These are phyloP conservation scores for Arachnopeziza araneosa DNA, from an alignment of 2,329 filamentous ascomycete genomes.

Conservation along the genomic window DNA sequence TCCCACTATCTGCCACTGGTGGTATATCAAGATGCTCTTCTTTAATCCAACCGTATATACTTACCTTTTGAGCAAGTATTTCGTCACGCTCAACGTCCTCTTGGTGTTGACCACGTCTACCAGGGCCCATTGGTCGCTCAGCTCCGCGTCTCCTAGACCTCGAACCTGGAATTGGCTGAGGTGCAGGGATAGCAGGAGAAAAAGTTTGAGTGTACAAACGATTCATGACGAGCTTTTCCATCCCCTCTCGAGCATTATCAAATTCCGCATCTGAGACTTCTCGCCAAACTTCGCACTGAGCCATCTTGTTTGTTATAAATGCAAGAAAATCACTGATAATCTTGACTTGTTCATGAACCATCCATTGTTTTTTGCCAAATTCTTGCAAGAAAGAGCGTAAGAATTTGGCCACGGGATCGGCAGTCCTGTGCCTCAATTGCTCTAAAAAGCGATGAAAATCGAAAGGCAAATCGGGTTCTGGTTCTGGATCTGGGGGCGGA, in stretches of 20 bases:
- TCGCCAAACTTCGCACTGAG: conserved; percentile 91
- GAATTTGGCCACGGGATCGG: conserved; percentile 95
- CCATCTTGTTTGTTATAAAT: conserved; percentile 99
- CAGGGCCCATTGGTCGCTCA: conserved; percentile 67
- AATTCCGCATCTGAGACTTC: conserved; percentile 95
- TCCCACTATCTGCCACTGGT: conserved; percentile 76
- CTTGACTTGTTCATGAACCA: conserved; percentile 99
- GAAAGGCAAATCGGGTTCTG: conserved; percentile 82
- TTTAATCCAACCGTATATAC: conserved; percentile 91
- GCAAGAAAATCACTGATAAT: conserved; percentile 95
- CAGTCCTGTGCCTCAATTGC: conserved; percentile 90
- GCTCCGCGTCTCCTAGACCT: conserved; percentile 64
- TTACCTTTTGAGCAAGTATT: conserved; percentile 91
- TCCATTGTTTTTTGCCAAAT: conserved; percentile 97
- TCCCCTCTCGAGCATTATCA: conserved; percentile 95
- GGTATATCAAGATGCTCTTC: conserved; percentile 94
- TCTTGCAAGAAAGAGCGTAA: conserved; percentile 90
- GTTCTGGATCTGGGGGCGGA: conserved; percentile 67
- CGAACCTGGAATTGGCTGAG: conserved; percentile 64
- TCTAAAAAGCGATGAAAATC: conserved; percentile 97
- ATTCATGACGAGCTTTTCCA: conserved; percentile 99
- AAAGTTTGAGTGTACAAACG: conserved; percentile 93
- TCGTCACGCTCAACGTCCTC: conserved; percentile 97
- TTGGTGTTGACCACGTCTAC: conserved; percentile 91
- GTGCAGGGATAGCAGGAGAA: conserved; percentile 82